These are phyloP conservation scores for Cicer chorassanicum DNA, from an alignment of 306 rosid genomes.

Conservation along the genomic window DNA sequence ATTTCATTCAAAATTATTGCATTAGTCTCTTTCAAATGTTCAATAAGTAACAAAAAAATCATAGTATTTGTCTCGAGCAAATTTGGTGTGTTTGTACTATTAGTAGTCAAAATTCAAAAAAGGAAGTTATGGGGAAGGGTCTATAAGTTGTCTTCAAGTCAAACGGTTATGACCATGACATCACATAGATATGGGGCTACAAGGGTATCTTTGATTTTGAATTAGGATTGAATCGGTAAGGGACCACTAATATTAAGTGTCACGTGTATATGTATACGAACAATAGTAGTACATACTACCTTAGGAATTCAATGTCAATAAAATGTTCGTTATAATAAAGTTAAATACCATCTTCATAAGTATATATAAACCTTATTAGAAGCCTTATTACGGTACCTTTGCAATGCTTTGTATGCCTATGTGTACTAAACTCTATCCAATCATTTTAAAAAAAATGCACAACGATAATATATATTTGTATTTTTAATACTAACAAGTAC, in stretches of 20 bases:
- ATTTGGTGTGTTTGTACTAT: constrained; percentile 4
- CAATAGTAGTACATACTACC: constrained; percentile 20
- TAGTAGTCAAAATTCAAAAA: constrained; percentile 50
- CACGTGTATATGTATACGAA: constrained; percentile 46
- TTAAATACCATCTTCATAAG: neutral
- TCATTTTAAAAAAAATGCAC: constrained; percentile 6
- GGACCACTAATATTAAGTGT: constrained; percentile 46
- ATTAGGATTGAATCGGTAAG: constrained; percentile 44
- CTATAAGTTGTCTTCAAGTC: constrained; percentile 55
- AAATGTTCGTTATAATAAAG: constrained; percentile 15
- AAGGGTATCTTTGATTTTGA: constrained; percentile 41
- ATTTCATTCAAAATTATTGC: constrained; percentile 34
- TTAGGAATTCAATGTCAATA: constrained; percentile 35
- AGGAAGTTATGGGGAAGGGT: constrained; percentile 50
- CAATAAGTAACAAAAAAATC: neutral
- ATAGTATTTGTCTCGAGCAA: constrained; percentile 1
- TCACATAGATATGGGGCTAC: constrained; percentile 58
- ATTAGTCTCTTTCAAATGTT: neutral
- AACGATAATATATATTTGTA: neutral
- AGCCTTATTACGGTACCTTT: constrained; percentile 6
- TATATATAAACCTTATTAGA: neutral
- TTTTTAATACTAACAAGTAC: constrained; percentile 30
- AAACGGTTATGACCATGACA: constrained; percentile 78
- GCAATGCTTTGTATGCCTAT: constrained; percentile 33
- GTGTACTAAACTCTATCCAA: constrained; percentile 22